phyloP scores from a whole-genome alignment of 768 basidiomycete species.

The Chalciporus pseudorubinellus region DNA sequence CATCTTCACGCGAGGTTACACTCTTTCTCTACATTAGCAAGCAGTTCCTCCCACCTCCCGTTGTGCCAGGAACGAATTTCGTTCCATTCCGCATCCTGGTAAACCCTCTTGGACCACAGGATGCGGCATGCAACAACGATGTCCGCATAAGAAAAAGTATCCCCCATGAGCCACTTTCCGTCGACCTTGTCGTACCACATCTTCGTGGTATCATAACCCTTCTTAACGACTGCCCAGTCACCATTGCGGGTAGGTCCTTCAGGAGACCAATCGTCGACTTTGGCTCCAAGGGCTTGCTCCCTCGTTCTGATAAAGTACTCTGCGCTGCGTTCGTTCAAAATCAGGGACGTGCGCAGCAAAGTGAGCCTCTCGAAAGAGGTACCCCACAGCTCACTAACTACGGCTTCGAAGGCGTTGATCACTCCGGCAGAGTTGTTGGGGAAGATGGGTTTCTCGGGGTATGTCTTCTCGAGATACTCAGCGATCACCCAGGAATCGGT shows the following conservation, averaged over 20 bases:
- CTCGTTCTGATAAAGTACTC: constrained; percentile 39
- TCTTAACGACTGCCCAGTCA: constrained; percentile 26
- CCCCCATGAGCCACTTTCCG: constrained; percentile 32
- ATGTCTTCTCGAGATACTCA: constrained; percentile 35
- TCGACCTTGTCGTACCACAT: constrained; percentile 20
- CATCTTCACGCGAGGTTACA: constrained; percentile 15
- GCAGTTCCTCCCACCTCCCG: constrained; percentile 25
- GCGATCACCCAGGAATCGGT: constrained; percentile 34
- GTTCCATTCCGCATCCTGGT: constrained; percentile 25
- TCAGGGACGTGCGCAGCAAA: constrained; percentile 21
- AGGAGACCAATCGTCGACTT: constrained; percentile 40
- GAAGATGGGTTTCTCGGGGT: constrained; percentile 32
- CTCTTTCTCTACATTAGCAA: constrained; percentile 26
- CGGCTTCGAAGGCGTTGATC: constrained; percentile 21
- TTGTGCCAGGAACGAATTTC: constrained; percentile 23
- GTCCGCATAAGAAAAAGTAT: constrained; percentile 32
- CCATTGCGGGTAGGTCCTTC: constrained; percentile 32
- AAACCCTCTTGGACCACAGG: constrained; percentile 19
- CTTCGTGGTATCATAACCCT: constrained; percentile 8
- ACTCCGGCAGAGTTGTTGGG: constrained; percentile 21
- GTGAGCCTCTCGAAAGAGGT: constrained; percentile 11
- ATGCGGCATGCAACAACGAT: constrained; percentile 20
- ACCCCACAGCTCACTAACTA: background rate
- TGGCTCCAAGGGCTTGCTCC: constrained; percentile 30
- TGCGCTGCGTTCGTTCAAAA: constrained; percentile 35